Base-by-base conservation (phyloP, 805 yeast species). In the Danielozyma ontarioensis region DNA sequence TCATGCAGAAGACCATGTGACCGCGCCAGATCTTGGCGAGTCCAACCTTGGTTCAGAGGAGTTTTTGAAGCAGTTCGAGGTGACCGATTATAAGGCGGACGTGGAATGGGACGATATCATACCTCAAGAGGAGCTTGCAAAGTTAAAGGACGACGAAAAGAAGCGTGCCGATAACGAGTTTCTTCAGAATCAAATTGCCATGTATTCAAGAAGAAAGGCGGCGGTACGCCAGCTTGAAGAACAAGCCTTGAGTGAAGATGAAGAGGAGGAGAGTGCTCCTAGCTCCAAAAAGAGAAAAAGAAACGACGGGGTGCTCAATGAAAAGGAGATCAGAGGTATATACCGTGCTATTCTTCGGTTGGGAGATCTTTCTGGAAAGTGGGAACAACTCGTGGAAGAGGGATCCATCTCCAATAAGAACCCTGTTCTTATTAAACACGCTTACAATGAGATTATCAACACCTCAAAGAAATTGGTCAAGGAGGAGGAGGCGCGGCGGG, bases 71-170 rank as follows among this genome's bases (percentile, higher is more conserved):
- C 99, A 93, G 62, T 93, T 93, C 57, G 98, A 93, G 61, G 98
- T 93, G 33, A 93, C 99, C 0, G 98, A 93, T 56, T 94, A 89
- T 59, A 93, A 93, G 64, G 97, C 98, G 1, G 96, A 90, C 57
- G 88, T 90, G 40, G 94, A 88, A 43, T 93, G 99, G 99, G 97
- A 93, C 64, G 99, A 93, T 58, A 93, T 93, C 47, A 93, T 93
- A 50, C 99, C 99, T 0, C 89, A 86, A 44, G 95, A 85, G 28
- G 98, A 93, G 57, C 69, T 94, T 42, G 73, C 78, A 39, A 86
- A 83, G 55, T 70, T 93, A 48, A 93, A 93, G 55, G 95, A 84
- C 43, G 95, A 88, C 35, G 98, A 93, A 55, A 80, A 83, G 68
- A 82, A 79, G 55, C 74, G 83, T 32, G 74, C 80, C 28, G 97